A percentile compares a stretch with the other conserved stretches of the same genome.
Evolutionary conservation across 768 basidiomycete genomes (phyloP).

Genomic region (Cystofilobasidium capitatum): DNA sequence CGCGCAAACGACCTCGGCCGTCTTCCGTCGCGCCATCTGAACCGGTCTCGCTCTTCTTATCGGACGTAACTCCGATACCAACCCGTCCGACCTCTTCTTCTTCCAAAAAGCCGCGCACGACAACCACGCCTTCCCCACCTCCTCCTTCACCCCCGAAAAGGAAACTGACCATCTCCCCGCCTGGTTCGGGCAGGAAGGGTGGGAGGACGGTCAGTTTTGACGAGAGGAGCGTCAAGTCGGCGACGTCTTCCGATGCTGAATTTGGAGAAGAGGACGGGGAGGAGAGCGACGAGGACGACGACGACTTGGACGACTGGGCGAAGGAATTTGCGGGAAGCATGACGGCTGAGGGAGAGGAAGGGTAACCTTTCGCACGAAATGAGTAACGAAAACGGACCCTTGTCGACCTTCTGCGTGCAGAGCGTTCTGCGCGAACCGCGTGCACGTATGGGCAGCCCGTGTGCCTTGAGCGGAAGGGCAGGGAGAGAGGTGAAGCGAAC

Average conservation of each 20-base stretch:
- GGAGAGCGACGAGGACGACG: slow-evolving; percentile 28
- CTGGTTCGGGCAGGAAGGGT: neutral
- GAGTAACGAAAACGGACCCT: neutral
- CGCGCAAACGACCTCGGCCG: neutral
- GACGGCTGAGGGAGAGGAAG: neutral
- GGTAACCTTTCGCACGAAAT: neutral
- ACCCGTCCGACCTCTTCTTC: neutral
- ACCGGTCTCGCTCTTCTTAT: neutral
- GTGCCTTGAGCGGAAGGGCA: too few relatives aligned
- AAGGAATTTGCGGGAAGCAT: slow-evolving; percentile 14
- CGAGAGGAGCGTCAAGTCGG: neutral
- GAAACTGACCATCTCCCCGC: neutral
- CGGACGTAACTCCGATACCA: neutral
- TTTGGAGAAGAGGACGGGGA: slow-evolving; percentile 29
- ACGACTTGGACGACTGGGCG: slow-evolving; percentile 19
- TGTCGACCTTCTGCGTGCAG: neutral
- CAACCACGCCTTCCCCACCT: too few relatives aligned
- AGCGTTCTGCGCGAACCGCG: too few relatives aligned
- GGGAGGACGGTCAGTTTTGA: neutral
- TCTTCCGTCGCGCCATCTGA: neutral
- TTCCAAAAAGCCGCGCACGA: neutral
- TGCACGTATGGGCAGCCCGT: too few relatives aligned
- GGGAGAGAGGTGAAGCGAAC: too few relatives aligned
- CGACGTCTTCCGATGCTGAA: neutral
- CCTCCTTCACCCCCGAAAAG: too few relatives aligned